Base-by-base conservation (phyloP, 2,329 filamentous ascomycete genomes). In the Paracorniculantispora psalliotae region DNA sequence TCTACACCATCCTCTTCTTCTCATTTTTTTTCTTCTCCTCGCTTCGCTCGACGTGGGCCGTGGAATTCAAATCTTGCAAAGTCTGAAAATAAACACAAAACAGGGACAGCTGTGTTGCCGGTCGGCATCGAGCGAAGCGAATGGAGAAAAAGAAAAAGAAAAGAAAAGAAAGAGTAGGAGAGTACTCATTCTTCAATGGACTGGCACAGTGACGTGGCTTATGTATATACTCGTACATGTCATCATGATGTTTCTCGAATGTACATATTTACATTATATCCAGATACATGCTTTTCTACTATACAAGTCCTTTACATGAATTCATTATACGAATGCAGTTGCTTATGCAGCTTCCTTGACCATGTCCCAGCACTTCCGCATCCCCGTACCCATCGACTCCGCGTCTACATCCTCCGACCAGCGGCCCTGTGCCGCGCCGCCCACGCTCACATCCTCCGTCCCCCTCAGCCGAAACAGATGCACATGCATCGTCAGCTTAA, bases 361-460 rank as follows among this genome's bases (percentile, higher is more conserved):
- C 54, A 83, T 67, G 2, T 74, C 68, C 81, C 81, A 84, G 66
- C 81, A 84, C 64, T 81, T 83, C 39, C 78, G 74, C 81, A 84
- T 84, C 0, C 81, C 81, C 0, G 81, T 83, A 0, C 81, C 81
- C 81, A 84, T 84, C 0, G 80, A 81, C 65, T 81, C 79, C 1
- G 64, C 66, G 2, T 82, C 80, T 1, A 81, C 71, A 8, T 73
- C 71, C 2, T 68, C 65, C 1, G 67, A 68, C 25, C 72, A 71
- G 1, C 73, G 72, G 10, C 25, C 33, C 74, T 79, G 80, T 7
- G 39, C 44, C 1, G 54, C 56, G 0, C 33, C 49, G 12, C 41
- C 35, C 0, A 46, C 59, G 5, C 46, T 41, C 0, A 43, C 57
- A 2, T 47, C 62, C 1, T 33, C 48, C 0, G 39, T 6, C 17